These are phyloP conservation scores for Ustilago esculenta DNA, from an alignment of 1,284 basidiomycete genomes.

Conservation along the genomic window DNA sequence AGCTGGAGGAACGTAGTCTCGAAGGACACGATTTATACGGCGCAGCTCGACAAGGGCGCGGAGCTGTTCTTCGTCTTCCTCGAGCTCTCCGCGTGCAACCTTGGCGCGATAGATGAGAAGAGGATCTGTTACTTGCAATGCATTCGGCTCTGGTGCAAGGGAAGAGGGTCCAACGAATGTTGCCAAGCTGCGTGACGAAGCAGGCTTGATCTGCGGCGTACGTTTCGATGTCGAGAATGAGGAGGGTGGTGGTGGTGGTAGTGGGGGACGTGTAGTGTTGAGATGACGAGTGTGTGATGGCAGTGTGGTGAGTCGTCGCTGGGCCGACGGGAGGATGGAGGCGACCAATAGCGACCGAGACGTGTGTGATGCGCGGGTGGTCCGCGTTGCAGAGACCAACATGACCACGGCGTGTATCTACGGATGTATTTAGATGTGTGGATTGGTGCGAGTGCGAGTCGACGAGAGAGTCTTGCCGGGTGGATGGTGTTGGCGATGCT, in stretches of 20 bases:
- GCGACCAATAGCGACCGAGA: slow-evolving; percentile 1
- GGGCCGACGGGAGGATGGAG: background rate
- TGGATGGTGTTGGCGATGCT: too few relatives aligned
- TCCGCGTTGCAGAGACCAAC: slow-evolving; percentile 21
- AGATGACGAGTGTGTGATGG: background rate
- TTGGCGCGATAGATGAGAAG: slow-evolving; percentile 57
- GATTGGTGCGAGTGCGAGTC: too few relatives aligned
- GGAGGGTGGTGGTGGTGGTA: too few relatives aligned
- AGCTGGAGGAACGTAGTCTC: slow-evolving; percentile 71
- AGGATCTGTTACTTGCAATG: slow-evolving; percentile 55
- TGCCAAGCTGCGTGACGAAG: slow-evolving; percentile 2
- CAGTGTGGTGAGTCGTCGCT: slow-evolving; percentile 3
- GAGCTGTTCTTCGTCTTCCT: slow-evolving; percentile 76
- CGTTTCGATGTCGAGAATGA: too few relatives aligned
- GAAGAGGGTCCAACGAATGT: slow-evolving; percentile 8
- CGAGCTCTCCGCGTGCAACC: slow-evolving; percentile 72
- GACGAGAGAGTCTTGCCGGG: too few relatives aligned
- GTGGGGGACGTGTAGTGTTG: too few relatives aligned
- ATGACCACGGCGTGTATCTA: slow-evolving; percentile 15
- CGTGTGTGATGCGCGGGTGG: slow-evolving; percentile 4
- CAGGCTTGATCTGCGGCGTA: too few relatives aligned
- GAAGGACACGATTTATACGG: slow-evolving; percentile 70
- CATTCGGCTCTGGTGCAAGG: slow-evolving; percentile 11
- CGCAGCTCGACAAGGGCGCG: slow-evolving; percentile 74
- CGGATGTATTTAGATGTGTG: background rate